These are phyloP conservation scores for Cutaneotrichosporon sp. DNA, from an alignment of 1,284 basidiomycete species.

Conservation along the genomic window DNA sequence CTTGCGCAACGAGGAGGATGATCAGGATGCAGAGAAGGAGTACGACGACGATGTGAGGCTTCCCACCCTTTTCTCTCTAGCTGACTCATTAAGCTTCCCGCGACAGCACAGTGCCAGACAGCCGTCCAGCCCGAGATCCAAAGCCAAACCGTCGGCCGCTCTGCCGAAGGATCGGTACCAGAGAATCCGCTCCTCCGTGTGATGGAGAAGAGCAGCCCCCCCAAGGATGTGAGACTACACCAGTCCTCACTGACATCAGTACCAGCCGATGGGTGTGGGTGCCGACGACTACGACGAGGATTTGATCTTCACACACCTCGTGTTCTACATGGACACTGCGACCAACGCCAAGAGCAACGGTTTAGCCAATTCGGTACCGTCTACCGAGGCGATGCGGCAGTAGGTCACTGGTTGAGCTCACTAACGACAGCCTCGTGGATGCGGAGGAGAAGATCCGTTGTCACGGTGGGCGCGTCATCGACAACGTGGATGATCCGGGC, in stretches of 20 bases:
- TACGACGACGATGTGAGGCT: slow-evolving; percentile 23
- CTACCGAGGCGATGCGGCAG: slow-evolving; percentile 58
- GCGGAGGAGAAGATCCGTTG: slow-evolving; percentile 60
- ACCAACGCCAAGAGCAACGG: slow-evolving; percentile 67
- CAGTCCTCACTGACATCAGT: slow-evolving; percentile 1
- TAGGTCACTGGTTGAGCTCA: slow-evolving; percentile 39
- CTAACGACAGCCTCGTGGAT: slow-evolving; percentile 60
- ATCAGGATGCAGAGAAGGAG: slow-evolving; percentile 32
- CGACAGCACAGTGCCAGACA: background rate
- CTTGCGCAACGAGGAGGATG: slow-evolving; percentile 12
- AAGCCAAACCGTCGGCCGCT: background rate
- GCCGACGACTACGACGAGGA: slow-evolving; percentile 73
- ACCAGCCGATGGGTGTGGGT: slow-evolving; percentile 64
- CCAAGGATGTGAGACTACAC: background rate
- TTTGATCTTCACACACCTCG: slow-evolving; percentile 68
- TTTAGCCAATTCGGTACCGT: slow-evolving; percentile 58
- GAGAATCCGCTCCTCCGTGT: slow-evolving; percentile 10
- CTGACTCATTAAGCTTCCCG: no score
- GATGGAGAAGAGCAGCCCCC: slow-evolving; percentile 3
- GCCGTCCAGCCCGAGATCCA: background rate
- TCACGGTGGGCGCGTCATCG: slow-evolving; percentile 68
- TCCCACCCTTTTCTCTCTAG: no score
- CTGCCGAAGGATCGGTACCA: background rate
- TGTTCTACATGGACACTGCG: slow-evolving; percentile 82
- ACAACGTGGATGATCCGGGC: slow-evolving; percentile 67